These are phyloP conservation scores for Aspergillus sp. DNA, from an alignment of 2,329 filamentous ascomycete species.

Conservation along the genomic window DNA sequence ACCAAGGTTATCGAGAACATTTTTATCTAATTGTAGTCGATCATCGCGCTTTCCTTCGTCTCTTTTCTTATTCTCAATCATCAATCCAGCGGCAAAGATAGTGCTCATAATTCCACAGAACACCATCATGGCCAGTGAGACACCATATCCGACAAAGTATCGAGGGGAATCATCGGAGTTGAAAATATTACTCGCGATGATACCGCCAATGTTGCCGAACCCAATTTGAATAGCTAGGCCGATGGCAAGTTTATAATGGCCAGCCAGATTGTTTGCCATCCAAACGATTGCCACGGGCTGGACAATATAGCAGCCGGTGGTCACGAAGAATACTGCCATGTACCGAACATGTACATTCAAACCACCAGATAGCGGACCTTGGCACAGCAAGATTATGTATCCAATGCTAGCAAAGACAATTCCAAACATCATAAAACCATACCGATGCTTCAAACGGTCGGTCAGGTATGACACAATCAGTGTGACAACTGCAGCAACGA, in stretches of 20 bases:
- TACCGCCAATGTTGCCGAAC: constrained; percentile 40
- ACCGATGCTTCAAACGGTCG: constrained; percentile 28
- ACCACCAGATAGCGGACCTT: constrained; percentile 6
- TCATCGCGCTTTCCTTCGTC: constrained; percentile 19
- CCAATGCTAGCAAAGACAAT: constrained; percentile 29
- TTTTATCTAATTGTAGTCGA: constrained; percentile 16
- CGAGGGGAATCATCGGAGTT: constrained; percentile 27
- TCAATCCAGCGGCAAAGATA: constrained; percentile 18
- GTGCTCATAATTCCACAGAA: constrained; percentile 22
- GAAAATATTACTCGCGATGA: constrained; percentile 38
- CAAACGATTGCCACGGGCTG: constrained; percentile 30
- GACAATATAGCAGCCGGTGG: constrained; percentile 18
- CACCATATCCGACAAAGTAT: constrained; percentile 35
- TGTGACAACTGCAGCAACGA: constrained; percentile 24
- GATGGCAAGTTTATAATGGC: constrained; percentile 35
- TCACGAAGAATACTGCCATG: constrained; percentile 18
- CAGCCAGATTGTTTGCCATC: constrained; percentile 36
- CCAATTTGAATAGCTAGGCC: constrained; percentile 38
- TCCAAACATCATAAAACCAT: constrained; percentile 31
- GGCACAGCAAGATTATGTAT: constrained; percentile 29
- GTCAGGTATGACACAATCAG: constrained; percentile 23
- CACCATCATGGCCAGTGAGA: constrained; percentile 26
- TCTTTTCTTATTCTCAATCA: constrained; percentile 25
- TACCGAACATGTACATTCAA: constrained; percentile 17
- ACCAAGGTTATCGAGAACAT: constrained; percentile 25